Evolutionary conservation across 2,329 filamentous ascomycete genomes (phyloP).

Genomic region (Penicillium fuscoglaucum): DNA sequence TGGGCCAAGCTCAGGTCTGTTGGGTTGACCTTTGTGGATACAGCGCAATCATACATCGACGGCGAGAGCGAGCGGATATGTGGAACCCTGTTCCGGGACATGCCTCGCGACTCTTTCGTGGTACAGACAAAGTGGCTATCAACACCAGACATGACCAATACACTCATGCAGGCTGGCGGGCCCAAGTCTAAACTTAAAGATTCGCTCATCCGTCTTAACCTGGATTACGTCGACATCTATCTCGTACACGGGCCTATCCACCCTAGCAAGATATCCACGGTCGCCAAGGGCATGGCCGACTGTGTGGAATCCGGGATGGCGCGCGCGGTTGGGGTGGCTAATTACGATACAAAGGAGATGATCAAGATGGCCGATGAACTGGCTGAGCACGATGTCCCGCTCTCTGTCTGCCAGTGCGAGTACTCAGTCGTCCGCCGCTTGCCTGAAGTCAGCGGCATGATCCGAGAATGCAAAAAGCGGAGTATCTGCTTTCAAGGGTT

Average conservation of each 20-base stretch:
- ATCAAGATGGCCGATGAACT: slow-evolving; percentile 46
- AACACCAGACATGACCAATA: slow-evolving; percentile 35
- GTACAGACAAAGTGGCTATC: slow-evolving; percentile 46
- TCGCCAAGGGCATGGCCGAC: slow-evolving; percentile 45
- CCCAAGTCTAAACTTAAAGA: slow-evolving; percentile 40
- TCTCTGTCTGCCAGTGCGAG: slow-evolving; percentile 50
- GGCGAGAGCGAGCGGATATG: slow-evolving; percentile 47
- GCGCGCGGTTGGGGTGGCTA: slow-evolving; percentile 47
- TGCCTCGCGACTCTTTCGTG: slow-evolving; percentile 38
- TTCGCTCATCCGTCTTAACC: slow-evolving; percentile 40
- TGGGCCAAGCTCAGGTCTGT: slow-evolving; percentile 41
- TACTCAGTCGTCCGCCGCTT: slow-evolving; percentile 45
- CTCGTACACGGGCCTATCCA: slow-evolving; percentile 50
- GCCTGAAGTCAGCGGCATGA: slow-evolving; percentile 44
- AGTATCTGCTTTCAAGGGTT: slow-evolving; percentile 48
- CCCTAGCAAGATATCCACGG: slow-evolving; percentile 39
- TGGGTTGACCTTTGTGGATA: slow-evolving; percentile 48
- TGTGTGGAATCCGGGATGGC: slow-evolving; percentile 47
- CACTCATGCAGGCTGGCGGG: slow-evolving; percentile 34
- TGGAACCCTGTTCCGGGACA: slow-evolving; percentile 40
- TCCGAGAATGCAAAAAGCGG: slow-evolving; percentile 43
- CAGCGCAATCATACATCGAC: slow-evolving; percentile 46
- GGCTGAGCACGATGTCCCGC: slow-evolving; percentile 39
- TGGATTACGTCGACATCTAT: slow-evolving; percentile 47
- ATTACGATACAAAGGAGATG: slow-evolving; percentile 47